These are phyloP conservation scores for Candida argentea DNA, from an alignment of 805 yeast species.

Conservation along the genomic window DNA sequence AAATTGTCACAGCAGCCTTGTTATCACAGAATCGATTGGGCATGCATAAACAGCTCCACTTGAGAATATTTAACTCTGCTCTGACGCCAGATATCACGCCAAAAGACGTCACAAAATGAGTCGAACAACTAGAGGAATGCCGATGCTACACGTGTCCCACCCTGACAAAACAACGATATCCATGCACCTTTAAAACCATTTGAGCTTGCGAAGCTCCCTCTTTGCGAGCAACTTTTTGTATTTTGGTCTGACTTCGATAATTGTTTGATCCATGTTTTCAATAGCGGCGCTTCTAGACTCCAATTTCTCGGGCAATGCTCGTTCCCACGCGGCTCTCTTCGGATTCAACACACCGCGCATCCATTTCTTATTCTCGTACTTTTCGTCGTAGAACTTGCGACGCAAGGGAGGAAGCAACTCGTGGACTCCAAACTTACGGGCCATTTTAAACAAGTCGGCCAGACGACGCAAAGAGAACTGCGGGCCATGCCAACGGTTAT, in stretches of 20 bases:
- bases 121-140: no score
- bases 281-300: slow-evolving; percentile 57
- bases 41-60: no score
- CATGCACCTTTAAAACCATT: slow-evolving; percentile 18
- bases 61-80: no score
- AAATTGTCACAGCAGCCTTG: no score
- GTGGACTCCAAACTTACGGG: slow-evolving; percentile 68
- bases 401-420: slow-evolving; percentile 64
- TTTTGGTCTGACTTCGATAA: slow-evolving; percentile 48
- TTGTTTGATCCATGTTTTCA: slow-evolving; percentile 52
- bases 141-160: no score
- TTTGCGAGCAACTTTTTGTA: slow-evolving; percentile 31
- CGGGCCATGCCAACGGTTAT: slow-evolving; percentile 69
- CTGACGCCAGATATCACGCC: no score
- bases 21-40: no score
- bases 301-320: slow-evolving; percentile 49
- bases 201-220: slow-evolving; percentile 23
- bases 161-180: no score
- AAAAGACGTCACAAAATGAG: no score
- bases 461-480: slow-evolving; percentile 73
- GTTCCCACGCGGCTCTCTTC: slow-evolving; percentile 76
- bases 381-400: slow-evolving; percentile 71
- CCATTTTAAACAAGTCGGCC: slow-evolving; percentile 74
- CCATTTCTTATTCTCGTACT: slow-evolving; percentile 56
- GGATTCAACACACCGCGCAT: slow-evolving; percentile 71